Base-by-base conservation (phyloP, 192 early-diverging fungal genomes). In the Coemansia sp. region DNA sequence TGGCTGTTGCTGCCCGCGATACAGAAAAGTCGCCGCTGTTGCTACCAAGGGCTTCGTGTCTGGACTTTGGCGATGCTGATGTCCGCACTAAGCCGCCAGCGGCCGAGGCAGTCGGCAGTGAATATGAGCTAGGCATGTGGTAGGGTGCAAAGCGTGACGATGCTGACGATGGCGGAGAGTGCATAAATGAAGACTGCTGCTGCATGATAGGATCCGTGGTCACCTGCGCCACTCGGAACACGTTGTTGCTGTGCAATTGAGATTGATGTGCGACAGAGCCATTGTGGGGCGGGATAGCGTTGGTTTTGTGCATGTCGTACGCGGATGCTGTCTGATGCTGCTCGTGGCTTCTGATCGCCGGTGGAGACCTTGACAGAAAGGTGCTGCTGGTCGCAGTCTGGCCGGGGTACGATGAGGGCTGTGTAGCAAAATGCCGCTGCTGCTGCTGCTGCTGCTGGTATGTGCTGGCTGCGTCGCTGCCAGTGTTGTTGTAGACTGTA, bases 121-220 rank as follows among this genome's bases (percentile, higher is more conserved):
- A 39, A 14, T 61, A 42, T 50, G 78, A 44, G 42, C 60, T 68
- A 38, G 70, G 51, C 68, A 76, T 81, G 74, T 76, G 74, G 75
- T 76, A 81, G 48, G 79, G 74, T 11, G 67, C 64, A 70, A 73
- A 76, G 61, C 70, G 79, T 73, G 79, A 72, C 66, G 71, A 61
- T 14, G 51, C 51, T 49, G 77, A 60, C 41, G 65, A 48, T 53
- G 67, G 67, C 40, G 72, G 72, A 5, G 79, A 67, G 61, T 81
- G 79, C 74, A 76, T 76, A 72, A 81, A 76, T 81, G 71, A 68
- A 57, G 74, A 41, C 20, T 60, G 57, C 55, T 72, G 57, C 57
- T 59, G 57, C 57, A 59, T 63, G 67, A 63, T 62, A 55, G 74
- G 68, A 62, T 72, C 67, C 38, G 63, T 59, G 41, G 62, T 60